These are phyloP conservation scores for Epichloe aotearoae DNA, from an alignment of 2,329 filamentous ascomycete genomes.

Conservation along the genomic window DNA sequence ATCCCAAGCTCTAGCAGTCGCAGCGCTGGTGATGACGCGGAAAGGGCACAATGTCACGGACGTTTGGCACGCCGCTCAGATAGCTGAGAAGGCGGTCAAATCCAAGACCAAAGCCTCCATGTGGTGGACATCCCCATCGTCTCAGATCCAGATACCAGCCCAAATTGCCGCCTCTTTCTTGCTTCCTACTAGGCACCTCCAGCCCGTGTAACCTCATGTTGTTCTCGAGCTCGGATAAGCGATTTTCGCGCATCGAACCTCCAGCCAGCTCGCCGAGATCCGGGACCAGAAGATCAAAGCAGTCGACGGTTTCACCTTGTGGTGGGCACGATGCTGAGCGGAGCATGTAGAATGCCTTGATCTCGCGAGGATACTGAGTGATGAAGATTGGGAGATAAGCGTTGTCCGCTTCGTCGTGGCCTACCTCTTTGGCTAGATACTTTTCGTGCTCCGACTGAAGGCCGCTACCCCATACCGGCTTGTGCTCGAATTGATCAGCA, in stretches of 20 bases:
- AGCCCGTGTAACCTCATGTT: slow-evolving; percentile 61
- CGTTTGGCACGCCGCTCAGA: slow-evolving; percentile 65
- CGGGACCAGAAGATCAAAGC: slow-evolving; percentile 81
- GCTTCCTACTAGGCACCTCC: slow-evolving; percentile 22
- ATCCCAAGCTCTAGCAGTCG: slow-evolving; percentile 34
- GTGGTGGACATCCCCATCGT: slow-evolving; percentile 80
- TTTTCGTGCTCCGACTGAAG: slow-evolving; percentile 89
- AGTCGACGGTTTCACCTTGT: slow-evolving; percentile 54
- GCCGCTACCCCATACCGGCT: slow-evolving; percentile 57
- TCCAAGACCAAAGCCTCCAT: slow-evolving; percentile 82
- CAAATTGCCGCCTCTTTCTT: slow-evolving; percentile 26
- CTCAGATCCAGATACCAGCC: slow-evolving; percentile 84
- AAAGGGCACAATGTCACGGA: slow-evolving; percentile 77
- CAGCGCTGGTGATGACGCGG: slow-evolving; percentile 59
- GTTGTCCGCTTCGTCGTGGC: slow-evolving; percentile 31
- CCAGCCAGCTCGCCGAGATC: slow-evolving; percentile 79
- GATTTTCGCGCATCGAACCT: slow-evolving; percentile 80
- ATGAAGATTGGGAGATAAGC: slow-evolving; percentile 65
- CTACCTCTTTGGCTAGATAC: slow-evolving; percentile 60
- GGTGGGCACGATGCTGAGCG: slow-evolving; percentile 18
- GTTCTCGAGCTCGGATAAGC: slow-evolving; percentile 49
- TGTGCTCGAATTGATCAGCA: slow-evolving; percentile 49
- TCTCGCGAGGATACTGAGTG: slow-evolving; percentile 75
- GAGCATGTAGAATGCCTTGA: slow-evolving; percentile 77
- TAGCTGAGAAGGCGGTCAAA: slow-evolving; percentile 82